Evolutionary conservation across 306 rosid genomes (phyloP).

Genomic region (Pyrus betulifolia): DNA sequence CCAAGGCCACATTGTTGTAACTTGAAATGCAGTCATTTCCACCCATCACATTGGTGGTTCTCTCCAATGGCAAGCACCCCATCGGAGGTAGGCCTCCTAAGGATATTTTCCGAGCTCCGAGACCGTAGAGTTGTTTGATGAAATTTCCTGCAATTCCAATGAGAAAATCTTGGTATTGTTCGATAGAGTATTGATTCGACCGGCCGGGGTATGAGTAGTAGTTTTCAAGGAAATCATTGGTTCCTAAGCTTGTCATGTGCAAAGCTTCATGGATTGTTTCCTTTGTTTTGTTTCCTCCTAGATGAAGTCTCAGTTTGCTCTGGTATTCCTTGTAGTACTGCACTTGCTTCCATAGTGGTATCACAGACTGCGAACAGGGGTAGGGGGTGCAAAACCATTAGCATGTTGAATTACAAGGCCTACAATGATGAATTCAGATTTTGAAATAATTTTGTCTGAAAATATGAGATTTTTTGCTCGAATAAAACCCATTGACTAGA

Average conservation of each 20-base stretch:
- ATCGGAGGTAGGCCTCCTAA: constrained; percentile 86
- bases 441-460: neutral
- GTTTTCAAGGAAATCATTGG: constrained; percentile 85
- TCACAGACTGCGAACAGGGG: constrained; percentile 57
- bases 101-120: constrained; percentile 78
- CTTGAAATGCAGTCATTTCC: constrained; percentile 37
- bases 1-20: constrained; percentile 48
- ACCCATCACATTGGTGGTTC: constrained; percentile 47
- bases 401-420: too few species aligned
- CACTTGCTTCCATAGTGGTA: constrained; percentile 74
- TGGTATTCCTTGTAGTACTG: constrained; percentile 64
- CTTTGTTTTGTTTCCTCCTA: constrained; percentile 43
- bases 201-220: constrained; percentile 51
- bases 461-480: too few species aligned
- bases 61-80: constrained; percentile 91
- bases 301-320: constrained; percentile 40
- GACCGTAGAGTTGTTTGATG: constrained; percentile 42
- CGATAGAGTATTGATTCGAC: constrained; percentile 37
- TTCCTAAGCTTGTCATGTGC: constrained; percentile 67
- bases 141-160: constrained; percentile 55
- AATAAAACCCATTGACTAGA: too few species aligned
- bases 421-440: neutral
- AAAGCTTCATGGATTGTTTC: constrained; percentile 45
- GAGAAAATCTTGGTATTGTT: constrained; percentile 48
- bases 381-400: neutral